A percentile compares a stretch with the other conserved stretches of the same genome.
These are phyloP conservation scores for Penicillium steckii DNA, from an alignment of 495 filamentous ascomycete genomes.

Conservation along the genomic window DNA sequence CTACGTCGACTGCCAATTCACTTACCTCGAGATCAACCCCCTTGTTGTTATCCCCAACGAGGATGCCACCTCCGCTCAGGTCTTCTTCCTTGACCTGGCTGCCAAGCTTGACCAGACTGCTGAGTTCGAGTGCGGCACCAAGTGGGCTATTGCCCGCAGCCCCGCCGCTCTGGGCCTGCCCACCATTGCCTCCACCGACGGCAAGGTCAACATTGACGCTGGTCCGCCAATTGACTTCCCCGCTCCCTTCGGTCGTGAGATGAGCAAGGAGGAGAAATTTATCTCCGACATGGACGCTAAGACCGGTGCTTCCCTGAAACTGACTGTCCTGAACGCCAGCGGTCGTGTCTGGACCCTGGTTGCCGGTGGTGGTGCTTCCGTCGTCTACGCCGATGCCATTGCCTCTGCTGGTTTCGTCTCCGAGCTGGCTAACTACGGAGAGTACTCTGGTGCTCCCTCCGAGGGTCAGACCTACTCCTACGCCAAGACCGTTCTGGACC, in stretches of 20 bases:
- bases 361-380: slow-evolving; percentile 98
- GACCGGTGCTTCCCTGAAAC: slow-evolving; percentile 97
- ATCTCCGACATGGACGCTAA: slow-evolving; percentile 98
- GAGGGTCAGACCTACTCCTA: slow-evolving; percentile 99
- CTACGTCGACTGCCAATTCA: slow-evolving; percentile 99
- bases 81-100: slow-evolving; percentile 97
- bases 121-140: slow-evolving; percentile 98
- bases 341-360: slow-evolving; percentile 98
- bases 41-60: slow-evolving; percentile 96
- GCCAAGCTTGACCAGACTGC: slow-evolving; percentile 99
- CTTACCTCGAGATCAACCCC: slow-evolving; percentile 99
- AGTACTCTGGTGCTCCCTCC: slow-evolving; percentile 98
- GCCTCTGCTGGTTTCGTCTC: slow-evolving; percentile 92
- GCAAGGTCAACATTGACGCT: slow-evolving; percentile 90
- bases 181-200: slow-evolving; percentile 50
- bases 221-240: slow-evolving; percentile 99
- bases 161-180: slow-evolving; percentile 82
- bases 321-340: slow-evolving; percentile 88
- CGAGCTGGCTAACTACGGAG: slow-evolving; percentile 98
- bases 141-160: slow-evolving; percentile 94
- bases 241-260: slow-evolving; percentile 95
- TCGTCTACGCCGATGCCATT: slow-evolving; percentile 98
- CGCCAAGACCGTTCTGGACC: slow-evolving; percentile 90
- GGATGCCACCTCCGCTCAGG: slow-evolving; percentile 84
- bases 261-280: slow-evolving; percentile 97